Percentiles rank a stretch among this genome's conserved stretches.
These are phyloP conservation scores for Hamamelis virginiana DNA, from an alignment of 164 flowering plant species.

Conservation along the genomic window DNA sequence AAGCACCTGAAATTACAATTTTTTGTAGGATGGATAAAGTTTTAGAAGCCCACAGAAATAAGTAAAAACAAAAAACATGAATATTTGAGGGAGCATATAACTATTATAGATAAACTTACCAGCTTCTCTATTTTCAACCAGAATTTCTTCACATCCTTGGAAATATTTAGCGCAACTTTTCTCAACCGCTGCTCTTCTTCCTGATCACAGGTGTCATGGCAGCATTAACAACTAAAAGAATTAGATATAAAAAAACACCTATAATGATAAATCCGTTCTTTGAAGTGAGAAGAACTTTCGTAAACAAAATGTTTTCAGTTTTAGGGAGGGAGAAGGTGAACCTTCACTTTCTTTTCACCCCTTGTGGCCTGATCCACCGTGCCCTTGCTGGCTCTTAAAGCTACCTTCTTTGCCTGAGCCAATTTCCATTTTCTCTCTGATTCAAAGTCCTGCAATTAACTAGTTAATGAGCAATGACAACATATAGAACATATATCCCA, in stretches of 20 bases:
- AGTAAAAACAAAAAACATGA: not conserved
- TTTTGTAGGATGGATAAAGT: not conserved
- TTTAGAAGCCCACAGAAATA: not conserved
- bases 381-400: constrained; percentile 89
- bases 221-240: not conserved
- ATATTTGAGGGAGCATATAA: constrained; percentile 2
- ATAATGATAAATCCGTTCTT: not conserved
- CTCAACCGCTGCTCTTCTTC: constrained; percentile 90
- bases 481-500: not conserved
- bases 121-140: constrained; percentile 98
- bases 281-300: not conserved
- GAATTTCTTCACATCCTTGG: constrained; percentile 96
- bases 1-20: constrained; percentile 57
- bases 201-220: constrained; percentile 36
- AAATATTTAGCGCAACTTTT: constrained; percentile 86
- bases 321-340: constrained; percentile 18
- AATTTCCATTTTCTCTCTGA: constrained; percentile 97
- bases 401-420: constrained; percentile 91
- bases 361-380: constrained; percentile 90
- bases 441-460: constrained; percentile 82
- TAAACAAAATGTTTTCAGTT: not conserved
- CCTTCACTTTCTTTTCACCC: constrained; percentile 97
- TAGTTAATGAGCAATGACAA: constrained; percentile 15
- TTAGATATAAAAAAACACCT: not conserved
- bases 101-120: constrained; percentile 45